phyloP scores from a whole-genome alignment of 352 stramenopile species.

The Globisporangium nunn region DNA sequence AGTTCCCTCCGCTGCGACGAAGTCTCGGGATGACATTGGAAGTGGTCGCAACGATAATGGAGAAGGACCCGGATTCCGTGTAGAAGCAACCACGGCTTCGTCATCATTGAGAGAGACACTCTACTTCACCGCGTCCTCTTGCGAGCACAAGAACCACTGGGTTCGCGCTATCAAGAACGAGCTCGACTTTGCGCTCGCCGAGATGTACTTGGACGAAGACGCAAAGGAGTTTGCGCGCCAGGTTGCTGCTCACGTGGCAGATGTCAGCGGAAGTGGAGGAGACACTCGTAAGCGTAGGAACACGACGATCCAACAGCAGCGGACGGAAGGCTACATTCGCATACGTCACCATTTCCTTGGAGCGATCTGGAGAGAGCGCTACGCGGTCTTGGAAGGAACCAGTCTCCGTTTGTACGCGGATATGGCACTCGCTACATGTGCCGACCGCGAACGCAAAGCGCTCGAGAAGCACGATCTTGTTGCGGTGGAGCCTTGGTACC shows the following conservation, averaged over 20 bases:
- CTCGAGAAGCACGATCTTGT: slow-evolving; percentile 53
- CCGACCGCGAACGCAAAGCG: slow-evolving; percentile 18
- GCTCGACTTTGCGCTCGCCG: slow-evolving; percentile 47
- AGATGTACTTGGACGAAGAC: slow-evolving; percentile 51
- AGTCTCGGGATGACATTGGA: background rate
- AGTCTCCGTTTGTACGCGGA: slow-evolving; percentile 30
- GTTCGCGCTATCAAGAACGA: slow-evolving; percentile 49
- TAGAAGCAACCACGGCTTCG: slow-evolving; percentile 17
- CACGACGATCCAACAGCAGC: background rate
- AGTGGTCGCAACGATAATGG: slow-evolving; percentile 7
- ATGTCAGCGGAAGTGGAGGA: background rate
- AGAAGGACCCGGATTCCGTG: slow-evolving; percentile 30
- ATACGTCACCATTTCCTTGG: slow-evolving; percentile 40
- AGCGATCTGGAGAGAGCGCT: slow-evolving; percentile 46
- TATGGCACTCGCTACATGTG: slow-evolving; percentile 15
- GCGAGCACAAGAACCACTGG: slow-evolving; percentile 37
- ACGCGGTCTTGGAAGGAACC: slow-evolving; percentile 28
- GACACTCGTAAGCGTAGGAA: background rate
- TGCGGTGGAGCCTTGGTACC: slow-evolving; percentile 39
- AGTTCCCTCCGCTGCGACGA: background rate
- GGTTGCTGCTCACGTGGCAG: slow-evolving; percentile 31
- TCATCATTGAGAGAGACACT: slow-evolving; percentile 8
- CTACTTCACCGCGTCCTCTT: slow-evolving; percentile 35
- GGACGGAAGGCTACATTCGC: slow-evolving; percentile 30
- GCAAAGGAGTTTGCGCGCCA: slow-evolving; percentile 45